Base-by-base conservation (phyloP, 371 early-diverging fungal species). In the Mortierella sp. region DNA sequence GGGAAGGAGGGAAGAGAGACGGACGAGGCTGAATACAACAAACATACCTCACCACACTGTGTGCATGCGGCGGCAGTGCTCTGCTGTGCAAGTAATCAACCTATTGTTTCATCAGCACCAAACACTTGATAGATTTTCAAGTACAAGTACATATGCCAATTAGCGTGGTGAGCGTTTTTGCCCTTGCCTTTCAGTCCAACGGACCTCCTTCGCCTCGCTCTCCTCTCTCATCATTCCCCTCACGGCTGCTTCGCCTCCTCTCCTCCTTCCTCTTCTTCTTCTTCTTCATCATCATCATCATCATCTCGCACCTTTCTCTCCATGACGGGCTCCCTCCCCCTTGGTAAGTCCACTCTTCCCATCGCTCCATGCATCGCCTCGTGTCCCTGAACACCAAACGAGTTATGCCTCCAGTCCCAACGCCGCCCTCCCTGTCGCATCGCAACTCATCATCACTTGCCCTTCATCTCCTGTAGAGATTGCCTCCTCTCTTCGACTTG, bases 311-410 rank as follows among this genome's bases (percentile, higher is more conserved):
- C 14, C 31, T 24, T 53, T 28, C 53, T 17, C 39, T 39, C n/a
- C 27, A 73, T 73, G 73, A 54, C 73, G 9, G 63, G 61, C 51
- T 67, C 73, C 12, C 67, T 73, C 51, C 73, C 73, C 21, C 63
- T 73, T 12, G 73, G 73, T 73, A 73, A 62, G 28, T 17, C 4
- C 22, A 6, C 47, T 4, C 47, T 22, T 22, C 4, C 47, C 9
- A 31, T 3, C 43, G 5, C 5, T 16, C n/a, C 7, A 29, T 43
- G 9, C 34, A n/a, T 24, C 45, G 22, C 14, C 1, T 6, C 31
- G 28, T 29, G 4, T 28, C 17, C 39, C 7, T 14, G 8, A 8
- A 8, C 7, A 39, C n/a, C 14, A 16, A 43, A 19, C 44, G 44
- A 43, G 16, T 39, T n/a, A n/a, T n/a, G n/a, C n/a, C n/a, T n/a